Conservation (phyloP, 2,329 filamentous ascomycete genomes). For the Hirsutella thompsonii region DNA sequence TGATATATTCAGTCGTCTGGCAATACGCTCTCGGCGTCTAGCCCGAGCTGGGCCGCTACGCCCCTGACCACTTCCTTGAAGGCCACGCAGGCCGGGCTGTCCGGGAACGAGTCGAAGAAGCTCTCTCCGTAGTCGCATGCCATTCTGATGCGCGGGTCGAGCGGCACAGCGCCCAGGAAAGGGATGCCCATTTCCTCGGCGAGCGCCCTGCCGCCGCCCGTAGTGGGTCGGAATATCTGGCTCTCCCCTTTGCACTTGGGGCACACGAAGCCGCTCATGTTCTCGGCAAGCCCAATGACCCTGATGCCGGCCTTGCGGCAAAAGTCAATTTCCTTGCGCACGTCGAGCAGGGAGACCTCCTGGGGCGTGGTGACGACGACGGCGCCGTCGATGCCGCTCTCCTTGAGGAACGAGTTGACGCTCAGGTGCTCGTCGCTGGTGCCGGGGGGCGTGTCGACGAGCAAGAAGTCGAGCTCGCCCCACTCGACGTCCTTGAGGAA, state of each 20-base stretch:
- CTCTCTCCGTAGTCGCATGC: constrained; percentile 96
- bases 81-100: constrained; percentile 79
- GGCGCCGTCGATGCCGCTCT: constrained; percentile 85
- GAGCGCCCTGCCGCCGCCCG: constrained; percentile 69
- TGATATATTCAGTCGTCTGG: constrained; percentile 21
- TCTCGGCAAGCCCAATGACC: constrained; percentile 85
- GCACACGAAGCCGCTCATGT: constrained; percentile 96
- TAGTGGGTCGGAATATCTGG: constrained; percentile 84
- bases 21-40: constrained; percentile 42
- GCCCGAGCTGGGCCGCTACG: constrained; percentile 52
- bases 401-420: constrained; percentile 83
- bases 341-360: constrained; percentile 83
- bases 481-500: constrained; percentile 97
- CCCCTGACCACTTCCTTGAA: constrained; percentile 68
- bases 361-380: constrained; percentile 91
- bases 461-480: constrained; percentile 84
- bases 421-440: constrained; percentile 92
- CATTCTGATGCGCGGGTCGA: constrained; percentile 92
- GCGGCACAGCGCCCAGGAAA: constrained; percentile 77
- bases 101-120: constrained; percentile 86
- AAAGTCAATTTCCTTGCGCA: constrained; percentile 95
- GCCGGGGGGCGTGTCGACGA: constrained; percentile 91
- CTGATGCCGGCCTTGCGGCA: constrained; percentile 87
- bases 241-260: constrained; percentile 73
- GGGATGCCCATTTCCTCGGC: constrained; percentile 80